Evolutionary conservation across 1,284 basidiomycete species (phyloP).

Genomic region (Austroboletus rostrupii): DNA sequence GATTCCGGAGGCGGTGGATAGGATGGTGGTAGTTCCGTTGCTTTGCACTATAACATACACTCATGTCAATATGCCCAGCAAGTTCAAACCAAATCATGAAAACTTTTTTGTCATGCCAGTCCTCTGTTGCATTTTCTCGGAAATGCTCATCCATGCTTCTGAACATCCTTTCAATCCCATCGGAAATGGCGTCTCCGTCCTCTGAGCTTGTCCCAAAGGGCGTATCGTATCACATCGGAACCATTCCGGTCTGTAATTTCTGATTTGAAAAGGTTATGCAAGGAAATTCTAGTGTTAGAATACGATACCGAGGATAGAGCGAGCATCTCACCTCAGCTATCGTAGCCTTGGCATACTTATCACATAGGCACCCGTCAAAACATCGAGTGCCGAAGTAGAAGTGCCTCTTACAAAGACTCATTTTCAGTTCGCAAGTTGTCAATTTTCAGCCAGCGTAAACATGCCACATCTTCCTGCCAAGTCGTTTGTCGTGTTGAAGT

Average conservation of each 20-base stretch:
- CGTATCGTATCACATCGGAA: constrained; percentile 81
- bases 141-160: constrained; percentile 91
- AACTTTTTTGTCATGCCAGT: constrained; percentile 45
- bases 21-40: constrained; percentile 77
- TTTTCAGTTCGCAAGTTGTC: neutral
- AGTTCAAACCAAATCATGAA: neutral
- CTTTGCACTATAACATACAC: constrained; percentile 44
- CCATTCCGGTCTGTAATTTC: constrained; percentile 71
- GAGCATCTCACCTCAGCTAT: constrained; percentile 64
- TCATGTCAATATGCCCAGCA: constrained; percentile 6
- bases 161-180: constrained; percentile 81
- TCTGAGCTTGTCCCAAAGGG: constrained; percentile 68
- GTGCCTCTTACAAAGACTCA: constrained; percentile 41
- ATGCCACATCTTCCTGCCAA: too few species aligned
- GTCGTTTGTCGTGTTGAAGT: too few species aligned
- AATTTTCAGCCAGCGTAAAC: too few species aligned
- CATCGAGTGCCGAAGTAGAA: constrained; percentile 70
- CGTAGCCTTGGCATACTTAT: constrained; percentile 79
- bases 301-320: constrained; percentile 1
- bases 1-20: constrained; percentile 84
- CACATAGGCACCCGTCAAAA: constrained; percentile 75
- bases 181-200: constrained; percentile 69
- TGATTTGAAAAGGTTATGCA: constrained; percentile 87
- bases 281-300: constrained; percentile 69
- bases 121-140: constrained; percentile 53